phyloP scores from a whole-genome alignment of 208 protist genomes.

The Tritrichomonas musculus region DNA sequence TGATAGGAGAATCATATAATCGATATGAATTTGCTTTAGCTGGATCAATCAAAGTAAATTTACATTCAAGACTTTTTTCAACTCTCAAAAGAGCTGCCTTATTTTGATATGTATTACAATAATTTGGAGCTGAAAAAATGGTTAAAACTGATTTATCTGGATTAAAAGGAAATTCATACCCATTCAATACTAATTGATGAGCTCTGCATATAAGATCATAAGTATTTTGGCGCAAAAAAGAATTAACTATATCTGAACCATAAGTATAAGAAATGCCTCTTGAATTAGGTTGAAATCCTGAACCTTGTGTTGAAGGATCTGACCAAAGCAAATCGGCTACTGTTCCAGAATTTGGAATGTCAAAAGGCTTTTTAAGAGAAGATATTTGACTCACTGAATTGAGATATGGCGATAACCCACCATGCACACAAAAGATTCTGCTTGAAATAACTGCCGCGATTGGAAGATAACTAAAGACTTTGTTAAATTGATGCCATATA shows the following conservation, averaged over 20 bases:
- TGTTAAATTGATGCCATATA: neutral
- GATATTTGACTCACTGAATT: neutral
- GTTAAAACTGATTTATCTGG: neutral
- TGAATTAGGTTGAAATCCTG: conserved; percentile 92
- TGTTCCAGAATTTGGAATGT: neutral
- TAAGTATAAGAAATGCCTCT: conserved; percentile 69
- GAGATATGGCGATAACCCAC: neutral
- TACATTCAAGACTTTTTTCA: neutral
- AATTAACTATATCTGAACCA: neutral
- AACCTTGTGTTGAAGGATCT: conserved; percentile 71
- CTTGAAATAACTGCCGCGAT: neutral
- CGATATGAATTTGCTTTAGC: no score
- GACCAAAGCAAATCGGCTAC: conserved; percentile 16
- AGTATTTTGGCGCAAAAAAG: neutral
- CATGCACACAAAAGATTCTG: neutral
- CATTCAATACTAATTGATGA: neutral
- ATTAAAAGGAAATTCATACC: conserved; percentile 62
- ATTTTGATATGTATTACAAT: neutral
- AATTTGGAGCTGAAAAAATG: conserved; percentile 4
- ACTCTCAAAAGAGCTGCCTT: neutral
- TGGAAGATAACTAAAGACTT: neutral
- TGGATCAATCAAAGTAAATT: neutral
- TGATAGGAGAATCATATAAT: no score
- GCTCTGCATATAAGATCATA: conserved; percentile 8
- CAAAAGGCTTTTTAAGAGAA: neutral